Base-by-base conservation (phyloP, 805 yeast genomes). In the Jamesozyma piceae region DNA sequence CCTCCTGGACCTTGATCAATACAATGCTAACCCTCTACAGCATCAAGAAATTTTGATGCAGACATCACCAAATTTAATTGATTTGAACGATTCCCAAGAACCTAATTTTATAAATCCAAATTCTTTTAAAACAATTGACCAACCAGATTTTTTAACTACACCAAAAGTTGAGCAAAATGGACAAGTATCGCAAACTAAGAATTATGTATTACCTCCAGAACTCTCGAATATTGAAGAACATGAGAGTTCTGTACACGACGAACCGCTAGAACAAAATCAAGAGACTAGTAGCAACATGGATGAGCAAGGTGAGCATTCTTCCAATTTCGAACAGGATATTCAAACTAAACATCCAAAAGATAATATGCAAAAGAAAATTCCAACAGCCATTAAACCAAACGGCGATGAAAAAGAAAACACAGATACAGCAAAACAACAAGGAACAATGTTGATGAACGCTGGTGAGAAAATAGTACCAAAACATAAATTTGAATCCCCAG, bases 21-120 rank as follows among this genome's bases (percentile, higher is more conserved):
- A 11, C 6, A 24, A 11, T 24, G 28, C 28, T 11, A 24, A 11
- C 10, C 28, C 28, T 8, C 28, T 11, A 24, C 11, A 6, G 10
- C 11, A 24, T 24, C 6, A 31, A 26, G 41, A 41, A 11, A 17
- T 10, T 10, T 11, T 8, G 3, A 14, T 20, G 3, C 13, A 4
- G 4, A 5, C 37, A 11, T 55, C 67, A 1, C 72, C 72, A 21
- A 61, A 66, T 38, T 46, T 68, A 28, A 65, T 68, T 17, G 65
- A 68, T 42, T 45, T 68, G 3, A 58, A 55, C 37, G 68, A 62
- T 33, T 44, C 41, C 5, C 47, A 51, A 35, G 47, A 42, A 4
- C 30, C 29, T 5, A 27, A 33, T 26, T 40, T 27, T 28, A 24
- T 24, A 2, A 28, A 27, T 3, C 5, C 15, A 9, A 32, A 27